A percentile compares a stretch with the other conserved stretches of the same genome.
These are phyloP conservation scores for Kwoniella sp. DNA, from an alignment of 768 basidiomycete species.

Conservation along the genomic window DNA sequence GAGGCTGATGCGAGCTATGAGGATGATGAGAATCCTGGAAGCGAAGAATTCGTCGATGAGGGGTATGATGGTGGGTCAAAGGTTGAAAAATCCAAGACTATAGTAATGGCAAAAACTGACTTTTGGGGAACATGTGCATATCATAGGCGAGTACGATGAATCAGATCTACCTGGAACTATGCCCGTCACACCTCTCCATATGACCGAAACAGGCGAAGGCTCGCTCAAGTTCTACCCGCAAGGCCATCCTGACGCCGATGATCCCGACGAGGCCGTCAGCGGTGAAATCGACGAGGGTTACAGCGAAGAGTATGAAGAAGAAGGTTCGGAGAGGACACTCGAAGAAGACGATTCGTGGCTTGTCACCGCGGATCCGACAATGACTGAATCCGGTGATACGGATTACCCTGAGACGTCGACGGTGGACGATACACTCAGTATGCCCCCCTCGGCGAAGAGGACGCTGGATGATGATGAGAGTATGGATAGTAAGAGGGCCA, in stretches of 20 bases:
- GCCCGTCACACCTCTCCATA: conserved; percentile 15
- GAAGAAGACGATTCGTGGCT: neutral
- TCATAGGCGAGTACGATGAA: conserved; percentile 2
- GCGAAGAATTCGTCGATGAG: neutral
- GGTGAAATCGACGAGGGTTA: neutral
- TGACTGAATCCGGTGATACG: neutral
- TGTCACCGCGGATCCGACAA: neutral
- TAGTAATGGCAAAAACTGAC: too few relatives aligned
- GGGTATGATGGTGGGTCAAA: neutral
- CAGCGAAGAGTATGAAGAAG: conserved; percentile 17
- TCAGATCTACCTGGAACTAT: conserved; percentile 10
- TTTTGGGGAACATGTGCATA: neutral
- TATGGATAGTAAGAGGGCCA: conserved; percentile 20
- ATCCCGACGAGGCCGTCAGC: conserved; percentile 5
- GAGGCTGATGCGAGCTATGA: neutral
- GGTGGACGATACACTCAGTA: neutral
- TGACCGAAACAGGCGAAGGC: neutral
- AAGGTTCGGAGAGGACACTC: conserved; percentile 12
- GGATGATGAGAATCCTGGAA: neutral
- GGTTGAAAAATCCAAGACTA: too few relatives aligned
- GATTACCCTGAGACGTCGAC: conserved; percentile 6
- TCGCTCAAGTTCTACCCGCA: conserved; percentile 1
- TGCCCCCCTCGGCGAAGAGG: conserved; percentile 8
- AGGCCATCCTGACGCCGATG: conserved; percentile 1
- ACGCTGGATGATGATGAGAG: conserved; percentile 12